These are phyloP conservation scores for Ganoderma boninense DNA, from an alignment of 1,284 basidiomycete genomes.

Conservation along the genomic window DNA sequence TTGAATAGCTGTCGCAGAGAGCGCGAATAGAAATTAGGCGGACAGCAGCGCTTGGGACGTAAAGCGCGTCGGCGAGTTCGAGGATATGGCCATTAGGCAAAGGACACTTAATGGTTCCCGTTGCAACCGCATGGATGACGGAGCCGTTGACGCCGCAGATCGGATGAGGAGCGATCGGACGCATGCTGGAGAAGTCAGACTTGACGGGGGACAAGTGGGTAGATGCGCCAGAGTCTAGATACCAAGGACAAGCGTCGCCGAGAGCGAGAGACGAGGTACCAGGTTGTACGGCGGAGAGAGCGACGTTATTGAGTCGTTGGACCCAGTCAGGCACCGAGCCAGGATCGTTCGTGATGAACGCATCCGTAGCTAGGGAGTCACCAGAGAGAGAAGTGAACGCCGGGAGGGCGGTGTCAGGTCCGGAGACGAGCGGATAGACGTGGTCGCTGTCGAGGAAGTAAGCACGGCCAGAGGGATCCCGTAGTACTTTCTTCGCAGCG, in stretches of 20 bases:
- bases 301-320: background rate
- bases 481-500: background rate
- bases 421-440: background rate
- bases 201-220: conserved; percentile 40
- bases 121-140: conserved; percentile 39
- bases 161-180: conserved; percentile 34
- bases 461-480: conserved; percentile 5
- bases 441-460: conserved; percentile 7
- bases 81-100: conserved; percentile 18
- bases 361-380: background rate
- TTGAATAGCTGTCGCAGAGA: conserved; percentile 20
- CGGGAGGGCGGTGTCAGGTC: background rate
- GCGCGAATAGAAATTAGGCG: conserved; percentile 36
- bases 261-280: background rate
- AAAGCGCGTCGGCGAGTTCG: conserved; percentile 33
- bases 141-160: conserved; percentile 45
- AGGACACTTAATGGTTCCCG: conserved; percentile 40
- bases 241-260: conserved; percentile 32
- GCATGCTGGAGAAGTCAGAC: conserved; percentile 40
- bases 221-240: conserved; percentile 43
- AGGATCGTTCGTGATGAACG: background rate
- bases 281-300: background rate
- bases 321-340: conserved; percentile 3
- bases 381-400: background rate
- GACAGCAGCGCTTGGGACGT: conserved; percentile 37